A percentile compares a stretch with the other conserved stretches of the same genome.
Evolutionary conservation across 495 filamentous ascomycete genomes (phyloP).

Genomic region (Neurospora sp.): DNA sequence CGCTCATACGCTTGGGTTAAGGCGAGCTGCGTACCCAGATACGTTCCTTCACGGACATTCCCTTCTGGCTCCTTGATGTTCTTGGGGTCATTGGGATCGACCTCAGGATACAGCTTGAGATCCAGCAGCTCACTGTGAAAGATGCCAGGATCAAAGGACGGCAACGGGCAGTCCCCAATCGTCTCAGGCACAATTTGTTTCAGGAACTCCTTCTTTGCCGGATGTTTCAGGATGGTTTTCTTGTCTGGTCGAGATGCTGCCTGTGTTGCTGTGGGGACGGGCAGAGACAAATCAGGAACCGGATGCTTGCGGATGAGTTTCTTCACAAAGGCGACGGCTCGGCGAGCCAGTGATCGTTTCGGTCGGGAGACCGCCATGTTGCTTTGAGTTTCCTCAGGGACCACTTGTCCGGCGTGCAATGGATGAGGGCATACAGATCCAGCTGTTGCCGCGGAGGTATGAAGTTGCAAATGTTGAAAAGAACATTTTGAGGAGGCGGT

Average conservation of each 20-base stretch:
- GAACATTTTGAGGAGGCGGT: not conserved
- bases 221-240: constrained; percentile 20
- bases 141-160: constrained; percentile 24
- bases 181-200: constrained; percentile 15
- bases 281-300: constrained; percentile 9
- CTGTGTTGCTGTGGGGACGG: constrained; percentile 8
- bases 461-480: not conserved
- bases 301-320: constrained; percentile 6
- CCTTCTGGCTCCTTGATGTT: constrained; percentile 13
- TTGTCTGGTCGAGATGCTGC: constrained; percentile 9
- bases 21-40: constrained; percentile 30
- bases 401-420: not conserved
- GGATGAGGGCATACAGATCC: not conserved
- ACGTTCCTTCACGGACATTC: constrained; percentile 21
- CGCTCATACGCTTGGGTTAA: constrained; percentile 29
- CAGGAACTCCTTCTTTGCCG: constrained; percentile 14
- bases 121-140: constrained; percentile 24
- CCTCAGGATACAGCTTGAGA: constrained; percentile 16
- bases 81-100: constrained; percentile 15
- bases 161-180: constrained; percentile 14
- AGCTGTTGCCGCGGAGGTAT: not conserved
- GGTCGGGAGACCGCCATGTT: not conserved
- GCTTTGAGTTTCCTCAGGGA: not conserved
- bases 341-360: constrained; percentile 5
- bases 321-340: constrained; percentile 5